Conservation (phyloP, 2,329 filamentous ascomycete genomes). For the Colletotrichum siamense region DNA sequence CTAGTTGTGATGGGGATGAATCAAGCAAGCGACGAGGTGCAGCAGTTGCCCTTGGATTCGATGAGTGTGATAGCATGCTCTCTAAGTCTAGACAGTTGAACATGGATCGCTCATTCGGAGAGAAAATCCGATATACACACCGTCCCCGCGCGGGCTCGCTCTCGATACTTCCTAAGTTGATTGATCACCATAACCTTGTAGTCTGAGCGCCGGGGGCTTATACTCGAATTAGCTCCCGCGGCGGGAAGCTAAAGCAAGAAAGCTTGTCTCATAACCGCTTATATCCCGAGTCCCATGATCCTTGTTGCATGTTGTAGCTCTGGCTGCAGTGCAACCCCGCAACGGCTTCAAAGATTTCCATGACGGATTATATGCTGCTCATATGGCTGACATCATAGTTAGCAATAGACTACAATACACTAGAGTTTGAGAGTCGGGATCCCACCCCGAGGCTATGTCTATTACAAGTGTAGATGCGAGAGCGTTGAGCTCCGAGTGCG, state of each 20-base stretch:
- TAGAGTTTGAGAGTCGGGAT: neutral
- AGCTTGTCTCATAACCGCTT: neutral
- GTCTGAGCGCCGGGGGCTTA: neutral
- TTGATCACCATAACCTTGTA: neutral
- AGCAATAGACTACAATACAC: neutral
- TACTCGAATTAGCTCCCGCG: neutral
- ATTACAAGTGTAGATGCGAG: neutral
- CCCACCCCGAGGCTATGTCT: neutral
- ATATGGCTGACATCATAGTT: neutral
- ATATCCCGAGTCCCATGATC: neutral
- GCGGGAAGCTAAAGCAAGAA: neutral
- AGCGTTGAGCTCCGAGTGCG: neutral
- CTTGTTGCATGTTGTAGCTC: neutral
- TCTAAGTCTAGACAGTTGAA: neutral
- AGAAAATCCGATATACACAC: neutral
- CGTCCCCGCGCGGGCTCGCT: neutral
- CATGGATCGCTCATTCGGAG: neutral
- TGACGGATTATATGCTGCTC: neutral
- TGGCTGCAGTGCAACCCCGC: neutral
- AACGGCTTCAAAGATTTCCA: neutral
- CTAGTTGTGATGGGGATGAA: neutral
- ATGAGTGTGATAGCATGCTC: neutral
- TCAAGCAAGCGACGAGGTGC: neutral
- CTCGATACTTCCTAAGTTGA: neutral
- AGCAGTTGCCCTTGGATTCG: neutral